phyloP scores from a whole-genome alignment of 2,329 filamentous ascomycete species.

The Apiospora aurea region DNA sequence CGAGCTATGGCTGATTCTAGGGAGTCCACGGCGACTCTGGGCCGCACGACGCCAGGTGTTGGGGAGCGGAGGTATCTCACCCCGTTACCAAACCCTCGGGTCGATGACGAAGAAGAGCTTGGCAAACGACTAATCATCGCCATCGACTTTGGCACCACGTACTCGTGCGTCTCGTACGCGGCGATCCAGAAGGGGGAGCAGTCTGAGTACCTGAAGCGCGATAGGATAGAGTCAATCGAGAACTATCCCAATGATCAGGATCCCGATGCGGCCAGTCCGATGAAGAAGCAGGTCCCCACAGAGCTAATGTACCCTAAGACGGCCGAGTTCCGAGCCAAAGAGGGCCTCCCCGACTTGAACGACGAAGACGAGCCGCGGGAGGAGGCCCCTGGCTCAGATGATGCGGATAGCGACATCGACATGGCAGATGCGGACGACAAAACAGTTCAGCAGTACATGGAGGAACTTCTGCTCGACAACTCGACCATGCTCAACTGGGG shows the following conservation, averaged over 20 bases:
- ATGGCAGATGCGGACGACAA: neutral
- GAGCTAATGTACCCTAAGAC: constrained; percentile 30
- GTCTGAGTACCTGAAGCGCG: neutral
- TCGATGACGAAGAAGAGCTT: neutral
- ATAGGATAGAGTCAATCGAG: constrained; percentile 28
- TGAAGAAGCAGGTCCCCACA: constrained; percentile 30
- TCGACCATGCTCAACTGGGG: neutral
- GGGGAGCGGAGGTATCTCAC: neutral
- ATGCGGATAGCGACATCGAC: neutral
- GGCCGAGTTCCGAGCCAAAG: neutral
- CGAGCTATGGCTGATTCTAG: neutral
- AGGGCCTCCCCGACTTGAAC: neutral
- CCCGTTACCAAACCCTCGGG: neutral
- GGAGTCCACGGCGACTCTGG: neutral
- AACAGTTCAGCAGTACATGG: neutral
- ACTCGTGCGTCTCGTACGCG: constrained; percentile 30
- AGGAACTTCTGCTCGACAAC: neutral
- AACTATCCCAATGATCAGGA: constrained; percentile 28
- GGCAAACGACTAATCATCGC: constrained; percentile 28
- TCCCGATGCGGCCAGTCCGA: constrained; percentile 24
- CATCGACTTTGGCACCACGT: constrained; percentile 32
- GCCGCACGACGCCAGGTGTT: neutral
- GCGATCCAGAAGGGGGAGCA: constrained; percentile 18
- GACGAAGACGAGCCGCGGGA: neutral
- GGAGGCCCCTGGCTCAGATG: neutral